Evolutionary conservation across 2,329 filamentous ascomycete genomes (phyloP), one percentile per base, ranked within the genome.

Genomic region (Phyllosticta ampelicida): DNA sequence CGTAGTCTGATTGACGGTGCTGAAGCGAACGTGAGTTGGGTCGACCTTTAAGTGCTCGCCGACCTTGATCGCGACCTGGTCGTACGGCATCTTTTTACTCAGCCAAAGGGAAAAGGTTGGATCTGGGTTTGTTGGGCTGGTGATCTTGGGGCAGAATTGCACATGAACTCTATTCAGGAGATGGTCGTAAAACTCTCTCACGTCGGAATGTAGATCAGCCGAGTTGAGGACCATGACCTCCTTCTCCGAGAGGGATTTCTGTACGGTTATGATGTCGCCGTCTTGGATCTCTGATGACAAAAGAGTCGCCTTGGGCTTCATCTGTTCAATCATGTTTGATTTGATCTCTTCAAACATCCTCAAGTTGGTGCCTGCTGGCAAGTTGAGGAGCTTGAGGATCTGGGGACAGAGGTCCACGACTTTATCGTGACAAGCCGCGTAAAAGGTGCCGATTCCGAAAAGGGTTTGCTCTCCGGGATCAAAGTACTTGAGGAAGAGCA

Each of bases 331-430:
- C 91, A 97, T 97, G 61, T 85, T 89, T 55, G 91, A 90, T 74
- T 97, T 99, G 74, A 99, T 97, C 76, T 99, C 94, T 80, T 99
- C 94, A 75, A 86, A 97, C 20, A 99, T 80, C 65, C 81, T 80
- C 61, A 87, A 81, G 2, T 82, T 77, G 3, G 87, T 81, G 62
- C 87, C 90, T 1, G 87, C 81, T 21, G 87, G 82, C 92, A 94
- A 97, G 11, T 83, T 81, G 89, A 97, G 94, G 68, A 86, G 83
- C 65, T 87, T 84, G 60, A 87, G 75, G 60, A 99, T 96, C 28
- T 82, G 74, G 1, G 88, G 84, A 4, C 86, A 83, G 26, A 97
- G 76, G 54, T 99, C 94, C 60, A 87, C 84, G 2, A 97, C 89
- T 71, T 89, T 95, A 71, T 91, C 90, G 66, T 89, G 86, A 68